Evolutionary conservation across 2,329 filamentous ascomycete species (phyloP), one percentile per base, ranked within the genome.

Genomic region (Venturia oleaginea): DNA sequence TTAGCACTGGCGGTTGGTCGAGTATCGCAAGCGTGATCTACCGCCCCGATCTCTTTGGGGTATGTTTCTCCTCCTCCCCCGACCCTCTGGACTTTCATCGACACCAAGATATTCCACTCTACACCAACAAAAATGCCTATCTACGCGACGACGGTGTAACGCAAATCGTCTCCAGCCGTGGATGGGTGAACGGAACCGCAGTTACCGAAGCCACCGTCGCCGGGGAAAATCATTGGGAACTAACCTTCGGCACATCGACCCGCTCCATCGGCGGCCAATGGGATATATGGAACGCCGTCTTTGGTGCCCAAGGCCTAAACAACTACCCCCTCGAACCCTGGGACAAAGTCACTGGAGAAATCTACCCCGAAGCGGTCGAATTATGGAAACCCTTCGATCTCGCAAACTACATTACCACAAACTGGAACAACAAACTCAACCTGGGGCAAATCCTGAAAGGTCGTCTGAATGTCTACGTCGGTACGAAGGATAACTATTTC

Each of bases 251-350:
- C 32, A 75, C 74, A 0, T 68, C 70, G 0, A 71, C 72, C 0
- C 73, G 74, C 38, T 75, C 73, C 1, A 65, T 65, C 19, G 67
- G 70, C 22, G 51, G 51, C 15, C 75, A 76, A 61, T 76, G 74
- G 74, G 75, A 76, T 64, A 54, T 74, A 19, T 76, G 74, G 74
- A 72, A 75, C 34, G 72, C 74, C 10, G 73, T 76, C 1, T 76
- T 76, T 30, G 72, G 73, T 8, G 71, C 70, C 0, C 74, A 76
- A 57, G 74, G 74, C 4, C 69, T 71, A 55, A 76, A 76, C 66
- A 68, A 70, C 43, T 76, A 76, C 59, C 74, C 74, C 10, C 71
- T 76, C 8, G 74, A 74, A 66, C 70, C 75, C 0, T 76, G 75
- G 75, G 72, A 76, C 65, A 76, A 76, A 64, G 72, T 75, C 32